These are phyloP conservation scores for Diutina pseudorugosa DNA, from an alignment of 1,139 yeast genomes.

Conservation along the genomic window DNA sequence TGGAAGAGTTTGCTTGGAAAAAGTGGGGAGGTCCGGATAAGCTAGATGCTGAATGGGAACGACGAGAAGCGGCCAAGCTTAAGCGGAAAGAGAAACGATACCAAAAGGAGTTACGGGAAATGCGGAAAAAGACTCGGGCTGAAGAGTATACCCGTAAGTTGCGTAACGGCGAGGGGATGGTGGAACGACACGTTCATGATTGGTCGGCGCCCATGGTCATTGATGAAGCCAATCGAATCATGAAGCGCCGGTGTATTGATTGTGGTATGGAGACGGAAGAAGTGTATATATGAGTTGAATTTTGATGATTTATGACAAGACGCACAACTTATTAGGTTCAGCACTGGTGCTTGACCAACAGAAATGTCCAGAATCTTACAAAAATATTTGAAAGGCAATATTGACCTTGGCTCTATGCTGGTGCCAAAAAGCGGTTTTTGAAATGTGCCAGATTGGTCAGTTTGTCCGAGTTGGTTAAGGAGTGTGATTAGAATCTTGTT, in stretches of 20 bases:
- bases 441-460: not conserved
- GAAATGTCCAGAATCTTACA: no score
- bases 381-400: no score
- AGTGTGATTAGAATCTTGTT: not conserved
- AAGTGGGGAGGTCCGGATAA: conserved; percentile 94
- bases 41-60: conserved; percentile 84
- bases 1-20: conserved; percentile 82
- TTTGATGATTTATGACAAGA: not conserved
- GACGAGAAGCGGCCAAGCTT: conserved; percentile 61
- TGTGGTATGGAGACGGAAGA: conserved; percentile 89
- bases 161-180: conserved; percentile 40
- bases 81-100: conserved; percentile 71
- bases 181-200: conserved; percentile 57
- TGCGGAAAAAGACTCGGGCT: conserved; percentile 87
- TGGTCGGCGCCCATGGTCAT: conserved; percentile 52
- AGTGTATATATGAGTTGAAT: conserved; percentile 12
- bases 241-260: conserved; percentile 53
- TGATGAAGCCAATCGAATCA: conserved; percentile 23
- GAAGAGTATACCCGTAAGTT: conserved; percentile 72
- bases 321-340: no score
- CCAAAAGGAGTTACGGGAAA: conserved; percentile 61
- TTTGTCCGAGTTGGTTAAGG: not conserved
- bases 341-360: no score
- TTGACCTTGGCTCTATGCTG: no score
- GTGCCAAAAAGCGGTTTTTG: not conserved